Conservation (phyloP, 78 protist genomes). For the Cyanophora paradoxa region DNA sequence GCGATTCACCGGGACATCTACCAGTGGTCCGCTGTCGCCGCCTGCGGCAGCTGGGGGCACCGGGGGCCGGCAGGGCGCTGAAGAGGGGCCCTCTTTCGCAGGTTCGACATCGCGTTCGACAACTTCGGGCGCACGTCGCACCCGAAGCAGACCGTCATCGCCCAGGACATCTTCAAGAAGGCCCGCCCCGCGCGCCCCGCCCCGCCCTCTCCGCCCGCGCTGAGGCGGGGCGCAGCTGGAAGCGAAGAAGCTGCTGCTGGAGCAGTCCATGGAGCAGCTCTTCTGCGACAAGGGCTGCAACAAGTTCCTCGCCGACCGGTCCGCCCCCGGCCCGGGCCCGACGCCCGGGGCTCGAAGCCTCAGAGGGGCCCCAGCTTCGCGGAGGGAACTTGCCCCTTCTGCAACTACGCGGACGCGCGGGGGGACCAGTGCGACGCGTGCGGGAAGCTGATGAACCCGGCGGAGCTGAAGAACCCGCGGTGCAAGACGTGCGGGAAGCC, state of each 20-base stretch:
- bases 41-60: no score
- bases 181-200: no score
- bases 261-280: slow-evolving; percentile 43
- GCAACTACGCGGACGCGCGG: slow-evolving; percentile 66
- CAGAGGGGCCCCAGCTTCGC: no score
- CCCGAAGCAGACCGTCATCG: slow-evolving; percentile 57
- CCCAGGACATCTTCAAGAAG: slow-evolving; percentile 70
- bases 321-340: no score
- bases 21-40: no score
- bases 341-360: no score
- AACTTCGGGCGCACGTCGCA: slow-evolving; percentile 79
- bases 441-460: slow-evolving; percentile 56
- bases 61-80: no score
- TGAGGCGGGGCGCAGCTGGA: no score
- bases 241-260: slow-evolving; percentile 23
- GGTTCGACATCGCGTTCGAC: slow-evolving; percentile 77
- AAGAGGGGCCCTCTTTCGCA: no score
- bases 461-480: slow-evolving; percentile 46
- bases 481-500: slow-evolving; percentile 22
- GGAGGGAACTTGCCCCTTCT: slow-evolving; percentile 77
- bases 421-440: slow-evolving; percentile 91
- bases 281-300: slow-evolving; percentile 39
- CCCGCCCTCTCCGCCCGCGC: no score
- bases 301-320: slow-evolving; percentile 77
- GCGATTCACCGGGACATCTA: slow-evolving; percentile 56